A percentile compares a stretch with the other conserved stretches of the same genome.
These are phyloP conservation scores for Corrigiola litoralis DNA, from an alignment of 179 eudicot genomes.

Conservation along the genomic window DNA sequence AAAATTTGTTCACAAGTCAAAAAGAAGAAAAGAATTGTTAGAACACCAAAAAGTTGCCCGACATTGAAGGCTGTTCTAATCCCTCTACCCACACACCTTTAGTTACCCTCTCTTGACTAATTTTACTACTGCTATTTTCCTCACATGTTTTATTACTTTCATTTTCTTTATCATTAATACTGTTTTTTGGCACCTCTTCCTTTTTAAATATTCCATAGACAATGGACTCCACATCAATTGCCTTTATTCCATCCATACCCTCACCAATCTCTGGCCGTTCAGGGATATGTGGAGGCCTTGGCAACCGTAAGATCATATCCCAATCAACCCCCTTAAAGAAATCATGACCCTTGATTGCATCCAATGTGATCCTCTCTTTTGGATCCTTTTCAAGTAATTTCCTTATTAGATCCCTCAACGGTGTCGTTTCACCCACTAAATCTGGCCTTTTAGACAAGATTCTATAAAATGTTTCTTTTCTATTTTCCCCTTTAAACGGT, in stretches of 20 bases:
- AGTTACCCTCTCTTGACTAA: not conserved
- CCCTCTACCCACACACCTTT: conserved; percentile 38
- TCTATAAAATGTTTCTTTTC: conserved; percentile 70
- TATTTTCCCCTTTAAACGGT: conserved; percentile 66
- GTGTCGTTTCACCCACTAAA: conserved; percentile 68
- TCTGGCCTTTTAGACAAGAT: conserved; percentile 49
- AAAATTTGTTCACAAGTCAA: conserved; percentile 4
- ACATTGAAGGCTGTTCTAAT: conserved; percentile 25
- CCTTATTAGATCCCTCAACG: conserved; percentile 75
- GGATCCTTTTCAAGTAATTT: conserved; percentile 68
- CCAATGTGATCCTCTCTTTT: conserved; percentile 42
- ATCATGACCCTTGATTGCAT: conserved; percentile 67
- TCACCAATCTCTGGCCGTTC: conserved; percentile 24
- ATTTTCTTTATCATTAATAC: not conserved
- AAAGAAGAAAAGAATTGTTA: not conserved
- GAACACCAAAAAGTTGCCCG: conserved; percentile 33
- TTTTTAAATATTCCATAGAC: conserved; percentile 50
- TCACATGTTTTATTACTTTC: not conserved
- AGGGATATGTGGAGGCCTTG: conserved; percentile 74
- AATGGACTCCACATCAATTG: conserved; percentile 57
- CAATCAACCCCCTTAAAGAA: conserved; percentile 65
- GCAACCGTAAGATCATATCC: conserved; percentile 43
- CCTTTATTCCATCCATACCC: conserved; percentile 40
- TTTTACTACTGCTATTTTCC: not conserved
- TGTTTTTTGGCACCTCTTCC: conserved; percentile 1